Base-by-base conservation (phyloP, 805 yeast species). In the Wickerhamiella shivajii region DNA sequence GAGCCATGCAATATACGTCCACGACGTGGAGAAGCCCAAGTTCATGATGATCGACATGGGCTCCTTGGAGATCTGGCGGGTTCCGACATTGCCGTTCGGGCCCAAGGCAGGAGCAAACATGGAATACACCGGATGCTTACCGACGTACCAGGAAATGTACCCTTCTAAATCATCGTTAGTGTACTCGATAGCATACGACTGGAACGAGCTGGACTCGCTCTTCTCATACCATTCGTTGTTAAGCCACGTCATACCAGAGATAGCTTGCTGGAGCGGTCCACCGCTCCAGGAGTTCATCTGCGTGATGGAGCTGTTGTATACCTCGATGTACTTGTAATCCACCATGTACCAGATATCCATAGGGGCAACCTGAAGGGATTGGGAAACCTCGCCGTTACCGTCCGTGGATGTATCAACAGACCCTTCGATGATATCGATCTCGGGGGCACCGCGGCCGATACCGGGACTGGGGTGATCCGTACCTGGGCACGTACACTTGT, bases 1-100 rank as follows among this genome's bases (percentile, higher is more conserved):
- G 27, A 73, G 71, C 95, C 95, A 87, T 58, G 84, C 87, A 41
- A 87, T 87, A 55, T 79, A 81, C 6, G 90, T 80, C 97, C 97
- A 87, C 39, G 73, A 77, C 48, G 75, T 77, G 11, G 96, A 85
- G 34, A 87, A 60, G 64, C 94, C 98, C 59, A 87, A 58, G 55
- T 87, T 87, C 64, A 87, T 50, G 43, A 87, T 59, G 40, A 87
- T 67, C 2, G 93, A 67, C 96, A 87, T 84, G 43, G 97, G 97
- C 52, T 87, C 98, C 52, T 77, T 76, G 15, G 90, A 65, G 18
- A 87, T 68, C 43, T 69, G 57, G 56, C 97, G 72, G 77, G 77
- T 72, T 25, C 71, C 90, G 43, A 87, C 60, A 54, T 87, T 87
- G 44, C 98, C 97, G 53, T 79, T 79, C 23, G 95, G 94, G 38